Base-by-base conservation (phyloP, 768 basidiomycete species). In the Omphalotus guepiniiformis region DNA sequence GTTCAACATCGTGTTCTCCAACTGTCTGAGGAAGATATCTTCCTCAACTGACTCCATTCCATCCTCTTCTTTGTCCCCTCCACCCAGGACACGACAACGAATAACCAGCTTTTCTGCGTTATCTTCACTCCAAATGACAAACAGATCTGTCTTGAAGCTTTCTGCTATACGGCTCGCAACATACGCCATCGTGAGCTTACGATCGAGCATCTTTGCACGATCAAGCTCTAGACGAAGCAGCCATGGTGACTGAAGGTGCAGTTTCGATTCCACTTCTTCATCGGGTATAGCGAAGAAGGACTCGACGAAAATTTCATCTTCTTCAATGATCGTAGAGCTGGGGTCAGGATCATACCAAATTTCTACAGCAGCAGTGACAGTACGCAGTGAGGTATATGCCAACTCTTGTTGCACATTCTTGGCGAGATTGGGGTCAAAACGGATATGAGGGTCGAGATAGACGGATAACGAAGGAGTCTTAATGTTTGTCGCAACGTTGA, bases 211-310 rank as follows among this genome's bases (percentile, higher is more conserved):
- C 71, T 95, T 93, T 3, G 89, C 85, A 55, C 95, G 90, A 63
- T 98, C 96, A 46, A 99, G 81, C 60, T 95, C 95, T 37, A 98
- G 80, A 68, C 96, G 93, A 18, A 99, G 82, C 16, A 99, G 74
- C 96, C 96, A 99, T 0, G 94, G 93, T 1, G 96, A 98, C 63
- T 94, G 91, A 1, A 93, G 73, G 54, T 92, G 86, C 2, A 96
- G 70, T 60, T 95, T 95, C 16, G 80, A 76, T 63, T 95, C 92
- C 50, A 95, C 86, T 41, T 94, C 91, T 61, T 97, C 93, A 57
- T 98, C 96, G 5, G 96, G 96, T 62, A 98, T 98, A 46, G 94
- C 95, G 64, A 98, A 99, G 88, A 97, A 97, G 0, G 93, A 93
- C 59, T 96, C 92, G 48, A 99, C 96, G 62, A 99, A 98, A 19